phyloP scores from a whole-genome alignment of 2,329 filamentous ascomycete genomes.

The Sarocladiaceae sp. region DNA sequence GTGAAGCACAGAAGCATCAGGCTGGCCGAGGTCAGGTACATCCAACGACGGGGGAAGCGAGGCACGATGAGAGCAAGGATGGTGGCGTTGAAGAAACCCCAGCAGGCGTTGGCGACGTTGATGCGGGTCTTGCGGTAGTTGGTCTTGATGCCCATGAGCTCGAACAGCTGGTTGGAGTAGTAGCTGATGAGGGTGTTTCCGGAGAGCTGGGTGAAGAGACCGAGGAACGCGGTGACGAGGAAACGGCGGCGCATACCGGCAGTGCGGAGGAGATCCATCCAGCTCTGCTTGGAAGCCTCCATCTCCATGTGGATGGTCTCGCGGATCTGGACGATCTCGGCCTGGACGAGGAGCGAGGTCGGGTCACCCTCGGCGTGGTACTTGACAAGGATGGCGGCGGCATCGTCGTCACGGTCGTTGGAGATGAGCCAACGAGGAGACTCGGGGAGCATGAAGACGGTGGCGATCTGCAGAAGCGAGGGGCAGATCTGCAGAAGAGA shows the following conservation, averaged over 20 bases:
- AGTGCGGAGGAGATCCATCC: constrained; percentile 45
- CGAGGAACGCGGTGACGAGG: constrained; percentile 41
- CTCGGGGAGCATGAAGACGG: constrained; percentile 39
- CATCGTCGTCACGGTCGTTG: constrained; percentile 32
- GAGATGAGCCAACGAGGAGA: constrained; percentile 33
- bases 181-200: constrained; percentile 41
- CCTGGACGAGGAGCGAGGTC: constrained; percentile 36
- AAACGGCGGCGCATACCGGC: constrained; percentile 45
- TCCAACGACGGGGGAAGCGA: constrained; percentile 40
- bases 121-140: constrained; percentile 37
- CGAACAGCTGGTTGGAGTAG: constrained; percentile 36
- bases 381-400: constrained; percentile 37
- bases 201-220: constrained; percentile 49
- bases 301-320: constrained; percentile 39
- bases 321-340: constrained; percentile 44
- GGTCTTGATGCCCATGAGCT: constrained; percentile 37
- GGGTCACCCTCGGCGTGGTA: constrained; percentile 43
- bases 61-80: constrained; percentile 34
- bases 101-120: constrained; percentile 38
- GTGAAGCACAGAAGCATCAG: constrained; percentile 43
- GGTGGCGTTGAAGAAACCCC: constrained; percentile 37
- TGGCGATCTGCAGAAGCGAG: constrained; percentile 30
- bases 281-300: constrained; percentile 38
- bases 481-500: constrained; percentile 37
- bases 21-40: constrained; percentile 46